Evolutionary conservation across 2,329 filamentous ascomycete species (phyloP), one percentile per base, ranked within the genome.

Genomic region (Phaeosphaeriaceae sp.): DNA sequence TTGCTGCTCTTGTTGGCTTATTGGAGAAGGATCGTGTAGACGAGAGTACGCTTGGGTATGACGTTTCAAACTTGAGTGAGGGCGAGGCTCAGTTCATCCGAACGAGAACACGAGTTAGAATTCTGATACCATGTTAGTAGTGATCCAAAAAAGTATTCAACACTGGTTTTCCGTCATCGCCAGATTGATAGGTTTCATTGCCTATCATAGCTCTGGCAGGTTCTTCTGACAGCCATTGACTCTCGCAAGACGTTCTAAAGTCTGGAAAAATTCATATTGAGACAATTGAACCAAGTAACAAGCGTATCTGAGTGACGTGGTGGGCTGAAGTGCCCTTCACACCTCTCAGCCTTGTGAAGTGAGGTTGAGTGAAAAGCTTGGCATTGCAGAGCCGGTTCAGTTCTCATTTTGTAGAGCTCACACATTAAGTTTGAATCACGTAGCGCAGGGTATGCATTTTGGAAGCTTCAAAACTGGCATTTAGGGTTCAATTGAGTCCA

Each of bases 291-390:
- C 12, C n/a, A 5, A 21, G 23, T n/a, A 5, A 15, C 5, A 20
- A 15, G 32, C 28, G 23, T 11, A 16, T 13, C 6, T 3, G 16
- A 45, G 45, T 38, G 51, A 52, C 49, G 46, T 44, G 53, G 43
- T 43, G 49, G 15, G 48, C 36, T 23, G 40, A 29, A 18, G 33
- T 37, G 30, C 37, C 28, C 15, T 16, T 38, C 15, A n/a, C 32
- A 26, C 33, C 46, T 20, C 11, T 13, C 4, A 32, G 26, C 47
- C 50, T 34, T 44, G 33, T 46, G 49, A 57, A 35, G 42, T 65
- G 60, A 66, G 55, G 66, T 70, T 60, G 58, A 46, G 40, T 30
- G 40, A 55, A 63, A 63, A 43, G 62, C 68, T 72, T 72, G 68
- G 68, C 68, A 52, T 39, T 28, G 32, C 35, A 48, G 49, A 60